Evolutionary conservation across 2,329 filamentous ascomycete species (phyloP).

Genomic region (Ophiostoma perfectum): DNA sequence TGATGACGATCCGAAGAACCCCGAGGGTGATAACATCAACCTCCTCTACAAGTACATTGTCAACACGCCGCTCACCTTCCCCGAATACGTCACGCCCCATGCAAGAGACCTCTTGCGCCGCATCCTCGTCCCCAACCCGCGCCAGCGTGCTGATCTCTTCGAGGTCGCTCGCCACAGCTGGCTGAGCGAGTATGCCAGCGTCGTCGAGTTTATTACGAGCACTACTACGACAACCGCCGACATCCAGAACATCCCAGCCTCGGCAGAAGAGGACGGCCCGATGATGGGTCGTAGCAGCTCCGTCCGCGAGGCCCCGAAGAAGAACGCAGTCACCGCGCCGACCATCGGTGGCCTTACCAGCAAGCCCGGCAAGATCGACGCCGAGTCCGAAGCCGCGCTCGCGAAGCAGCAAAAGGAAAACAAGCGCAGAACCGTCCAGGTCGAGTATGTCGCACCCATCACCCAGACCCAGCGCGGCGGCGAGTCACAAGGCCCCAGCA

Average conservation of each 20-base stretch:
- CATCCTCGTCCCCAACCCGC: conserved; percentile 90
- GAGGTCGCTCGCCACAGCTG: conserved; percentile 97
- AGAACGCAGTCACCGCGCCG: conserved; percentile 41
- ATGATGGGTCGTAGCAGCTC: conserved; percentile 79
- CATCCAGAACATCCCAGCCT: conserved; percentile 72
- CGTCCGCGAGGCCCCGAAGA: conserved; percentile 80
- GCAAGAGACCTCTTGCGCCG: conserved; percentile 85
- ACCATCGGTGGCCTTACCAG: conserved; percentile 60
- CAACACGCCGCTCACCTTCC: conserved; percentile 91
- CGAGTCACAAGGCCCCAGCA: conserved; percentile 31
- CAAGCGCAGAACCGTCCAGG: conserved; percentile 90
- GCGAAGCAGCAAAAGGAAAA: conserved; percentile 71
- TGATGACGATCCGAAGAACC: conserved; percentile 96
- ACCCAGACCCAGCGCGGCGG: conserved; percentile 78
- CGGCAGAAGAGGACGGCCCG: conserved; percentile 52
- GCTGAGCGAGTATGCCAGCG: conserved; percentile 94
- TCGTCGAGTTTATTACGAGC: conserved; percentile 95
- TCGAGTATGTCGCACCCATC: conserved; percentile 91
- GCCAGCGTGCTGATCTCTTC: conserved; percentile 91
- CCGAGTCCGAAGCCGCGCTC: conserved; percentile 50
- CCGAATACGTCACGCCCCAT: conserved; percentile 97
- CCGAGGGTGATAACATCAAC: conserved; percentile 98
- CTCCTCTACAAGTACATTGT: conserved; percentile 99
- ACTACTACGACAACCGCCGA: conserved; percentile 83
- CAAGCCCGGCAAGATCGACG: conserved; percentile 69